These are phyloP conservation scores for Coemansia sp. DNA, from an alignment of 192 early-diverging fungal species.

Conservation along the genomic window DNA sequence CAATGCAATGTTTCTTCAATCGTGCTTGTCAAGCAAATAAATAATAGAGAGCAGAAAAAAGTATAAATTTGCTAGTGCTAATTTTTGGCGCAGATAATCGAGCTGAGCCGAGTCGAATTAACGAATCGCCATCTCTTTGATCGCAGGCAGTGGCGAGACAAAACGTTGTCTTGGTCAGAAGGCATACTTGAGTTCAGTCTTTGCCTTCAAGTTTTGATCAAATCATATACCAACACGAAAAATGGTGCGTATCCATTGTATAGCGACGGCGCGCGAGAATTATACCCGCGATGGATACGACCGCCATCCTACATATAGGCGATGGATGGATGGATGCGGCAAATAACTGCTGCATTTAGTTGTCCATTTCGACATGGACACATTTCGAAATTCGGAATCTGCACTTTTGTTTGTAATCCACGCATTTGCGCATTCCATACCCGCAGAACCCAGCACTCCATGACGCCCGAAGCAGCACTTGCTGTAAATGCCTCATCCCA, in stretches of 20 bases:
- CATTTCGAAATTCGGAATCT: not conserved
- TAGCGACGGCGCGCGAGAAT: not conserved
- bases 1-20: not conserved
- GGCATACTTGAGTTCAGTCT: constrained; percentile 6
- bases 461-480: not conserved
- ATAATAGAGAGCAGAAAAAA: not conserved
- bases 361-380: not conserved
- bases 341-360: not conserved
- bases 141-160: not conserved
- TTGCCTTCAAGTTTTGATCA: constrained; percentile 15
- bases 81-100: not conserved
- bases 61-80: not conserved
- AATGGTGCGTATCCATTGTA: constrained; percentile 52
- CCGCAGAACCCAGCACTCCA: not conserved
- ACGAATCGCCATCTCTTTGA: not conserved
- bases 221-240: constrained; percentile 14
- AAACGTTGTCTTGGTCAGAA: not conserved
- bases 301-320: not conserved
- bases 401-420: not conserved
- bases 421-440: not conserved
- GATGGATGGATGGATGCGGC: constrained; percentile 5
- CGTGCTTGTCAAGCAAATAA: not conserved
- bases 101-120: not conserved
- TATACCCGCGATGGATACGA: not conserved
- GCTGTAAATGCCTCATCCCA: not conserved